Base-by-base conservation (phyloP, 176 grass and related monocot genomes). In the Cymbopogon citratus region DNA sequence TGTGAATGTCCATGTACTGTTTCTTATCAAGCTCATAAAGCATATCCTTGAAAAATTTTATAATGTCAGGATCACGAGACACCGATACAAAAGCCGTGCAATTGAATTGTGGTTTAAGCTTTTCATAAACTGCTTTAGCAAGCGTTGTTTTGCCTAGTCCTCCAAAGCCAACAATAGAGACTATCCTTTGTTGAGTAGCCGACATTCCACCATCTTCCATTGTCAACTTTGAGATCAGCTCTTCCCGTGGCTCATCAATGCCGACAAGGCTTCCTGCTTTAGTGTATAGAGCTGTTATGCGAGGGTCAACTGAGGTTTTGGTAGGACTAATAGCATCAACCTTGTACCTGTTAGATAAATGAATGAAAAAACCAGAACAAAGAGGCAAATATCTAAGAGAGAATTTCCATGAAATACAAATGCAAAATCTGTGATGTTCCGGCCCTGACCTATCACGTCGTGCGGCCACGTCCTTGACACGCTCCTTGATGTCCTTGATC, bases 91-190 rank as follows among this genome's bases (percentile, higher is more conserved):
- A 57, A 23, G 72, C 28, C 1, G 3, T 5, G 25, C 72, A 72
- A 7, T 16, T 2, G 31, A 59, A 76, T 8, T 61, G 2, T 0
- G 0, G 0, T 0, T 61, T 38, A 16, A 76, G 0, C 28, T 57
- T 36, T 0, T 75, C 72, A 57, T 57, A 75, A 4, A 56, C 49
- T 57, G 29, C 48, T 57, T 75, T 75, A 1, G 28, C 48, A 75
- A 75, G 28, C 12, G 72, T 75, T 5, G 73, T 75, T 51, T 75
- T 77, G 56, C 56, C 74, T 1, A 77, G 38, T 16, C 56, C 74
- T 26, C 56, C 74, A 63, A 9, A 0, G 16, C 74, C 56, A 10
- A 43, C 33, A 12, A 63, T 6, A 9, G 74, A 63, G 0, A 60
- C 11, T 1, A 25, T 26, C 52, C n/a, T 76, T 6, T 39, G 18